Evolutionary conservation across 176 grass and related monocot genomes (phyloP).

Genomic region (Triticum dicoccoides): DNA sequence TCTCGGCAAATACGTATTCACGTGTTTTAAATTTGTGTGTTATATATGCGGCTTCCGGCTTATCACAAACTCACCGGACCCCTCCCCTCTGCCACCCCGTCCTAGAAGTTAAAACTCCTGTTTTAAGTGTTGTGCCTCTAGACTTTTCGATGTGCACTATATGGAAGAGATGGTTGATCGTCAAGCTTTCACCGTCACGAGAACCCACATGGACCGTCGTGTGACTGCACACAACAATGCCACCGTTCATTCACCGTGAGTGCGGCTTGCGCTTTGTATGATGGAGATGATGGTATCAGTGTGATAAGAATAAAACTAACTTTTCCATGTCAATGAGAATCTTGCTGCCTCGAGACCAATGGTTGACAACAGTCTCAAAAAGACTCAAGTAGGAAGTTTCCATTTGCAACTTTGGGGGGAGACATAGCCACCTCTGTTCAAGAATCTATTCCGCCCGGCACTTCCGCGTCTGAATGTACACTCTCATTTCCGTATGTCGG

Average conservation of each 20-base stretch:
- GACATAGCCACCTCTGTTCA: not conserved
- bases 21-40: no score
- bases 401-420: constrained; percentile 5
- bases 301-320: not conserved
- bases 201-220: no score
- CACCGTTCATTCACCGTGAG: no score
- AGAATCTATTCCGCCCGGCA: constrained; percentile 26
- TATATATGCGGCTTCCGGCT: no score
- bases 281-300: not conserved
- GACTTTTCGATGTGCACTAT: no score
- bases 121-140: no score
- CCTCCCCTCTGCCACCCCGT: no score
- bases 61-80: no score
- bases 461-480: not conserved
- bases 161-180: no score
- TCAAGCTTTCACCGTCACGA: no score
- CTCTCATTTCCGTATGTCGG: constrained; percentile 3
- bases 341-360: not conserved
- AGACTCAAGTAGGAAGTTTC: not conserved
- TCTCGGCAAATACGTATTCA: no score
- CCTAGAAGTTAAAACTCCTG: no score
- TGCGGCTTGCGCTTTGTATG: not conserved
- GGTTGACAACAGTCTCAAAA: not conserved
- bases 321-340: not conserved
- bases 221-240: not conserved